These are phyloP conservation scores for Entophlyctis luteolus DNA, from an alignment of 192 early-diverging fungal genomes.

Conservation along the genomic window DNA sequence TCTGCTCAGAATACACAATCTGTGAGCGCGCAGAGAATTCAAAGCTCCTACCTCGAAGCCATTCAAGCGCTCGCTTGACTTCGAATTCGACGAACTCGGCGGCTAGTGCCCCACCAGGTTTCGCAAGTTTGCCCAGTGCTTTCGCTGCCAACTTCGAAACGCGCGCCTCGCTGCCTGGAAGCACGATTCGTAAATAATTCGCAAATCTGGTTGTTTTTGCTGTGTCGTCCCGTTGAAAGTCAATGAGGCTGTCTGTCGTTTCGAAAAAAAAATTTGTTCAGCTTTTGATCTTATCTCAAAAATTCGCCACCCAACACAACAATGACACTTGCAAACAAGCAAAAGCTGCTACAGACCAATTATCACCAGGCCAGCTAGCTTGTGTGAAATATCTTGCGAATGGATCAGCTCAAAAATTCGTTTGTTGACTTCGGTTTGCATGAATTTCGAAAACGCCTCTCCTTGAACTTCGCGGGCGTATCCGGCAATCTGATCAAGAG, in stretches of 20 bases:
- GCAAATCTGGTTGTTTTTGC: slow-evolving; percentile 72
- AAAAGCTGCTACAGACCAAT: slow-evolving; percentile 61
- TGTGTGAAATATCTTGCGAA: slow-evolving; percentile 69
- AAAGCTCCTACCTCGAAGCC: slow-evolving; percentile 64
- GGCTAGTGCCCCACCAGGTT: slow-evolving; percentile 61
- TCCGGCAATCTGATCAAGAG: slow-evolving; percentile 37
- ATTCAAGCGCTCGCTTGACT: slow-evolving; percentile 78
- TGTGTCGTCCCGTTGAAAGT: slow-evolving; percentile 73
- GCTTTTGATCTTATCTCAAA: slow-evolving; percentile 63
- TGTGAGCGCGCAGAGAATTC: neutral
- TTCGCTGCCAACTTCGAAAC: slow-evolving; percentile 70
- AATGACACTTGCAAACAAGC: slow-evolving; percentile 48
- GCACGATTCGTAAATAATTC: slow-evolving; percentile 71
- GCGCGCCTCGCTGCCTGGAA: slow-evolving; percentile 68
- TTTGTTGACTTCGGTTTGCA: slow-evolving; percentile 69
- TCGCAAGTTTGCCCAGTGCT: slow-evolving; percentile 67
- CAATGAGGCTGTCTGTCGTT: slow-evolving; percentile 73
- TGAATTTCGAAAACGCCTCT: slow-evolving; percentile 68
- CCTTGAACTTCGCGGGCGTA: slow-evolving; percentile 66
- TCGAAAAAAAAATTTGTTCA: neutral
- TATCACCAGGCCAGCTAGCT: slow-evolving; percentile 76
- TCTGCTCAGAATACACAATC: slow-evolving; percentile 49
- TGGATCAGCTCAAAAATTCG: slow-evolving; percentile 78
- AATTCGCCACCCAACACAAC: slow-evolving; percentile 55
- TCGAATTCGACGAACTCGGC: slow-evolving; percentile 82